These are phyloP conservation scores for Pythium dissotocum DNA, from an alignment of 352 stramenopile genomes.

Conservation along the genomic window DNA sequence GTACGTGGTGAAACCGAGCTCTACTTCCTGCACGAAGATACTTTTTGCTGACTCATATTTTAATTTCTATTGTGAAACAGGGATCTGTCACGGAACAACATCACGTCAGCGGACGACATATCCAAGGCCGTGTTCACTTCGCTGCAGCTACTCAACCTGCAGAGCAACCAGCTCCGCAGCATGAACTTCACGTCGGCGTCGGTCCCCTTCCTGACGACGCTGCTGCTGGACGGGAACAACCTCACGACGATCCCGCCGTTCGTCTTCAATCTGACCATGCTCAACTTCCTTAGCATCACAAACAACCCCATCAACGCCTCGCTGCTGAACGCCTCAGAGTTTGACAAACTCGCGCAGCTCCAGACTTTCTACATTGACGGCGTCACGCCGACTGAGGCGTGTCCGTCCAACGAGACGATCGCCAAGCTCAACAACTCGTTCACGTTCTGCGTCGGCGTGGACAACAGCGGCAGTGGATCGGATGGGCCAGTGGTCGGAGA, in stretches of 20 bases:
- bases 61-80: slow-evolving; percentile 9
- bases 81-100: slow-evolving; percentile 24
- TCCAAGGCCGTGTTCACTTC: slow-evolving; percentile 16
- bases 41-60: background rate
- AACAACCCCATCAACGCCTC: slow-evolving; percentile 61
- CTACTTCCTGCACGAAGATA: background rate
- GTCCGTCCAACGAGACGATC: slow-evolving; percentile 46
- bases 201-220: slow-evolving; percentile 16
- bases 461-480: slow-evolving; percentile 18
- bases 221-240: slow-evolving; percentile 46
- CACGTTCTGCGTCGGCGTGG: slow-evolving; percentile 51
- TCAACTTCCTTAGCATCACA: slow-evolving; percentile 49
- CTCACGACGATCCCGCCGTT: slow-evolving; percentile 44
- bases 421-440: slow-evolving; percentile 53
- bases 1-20: slow-evolving; percentile 37
- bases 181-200: slow-evolving; percentile 21
- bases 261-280: slow-evolving; percentile 54
- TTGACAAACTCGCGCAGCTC: slow-evolving; percentile 59
- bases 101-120: slow-evolving; percentile 13
- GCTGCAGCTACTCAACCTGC: slow-evolving; percentile 18
- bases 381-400: slow-evolving; percentile 50
- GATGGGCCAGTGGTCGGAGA: background rate
- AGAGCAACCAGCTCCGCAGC: slow-evolving; percentile 21
- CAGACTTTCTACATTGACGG: slow-evolving; percentile 50
- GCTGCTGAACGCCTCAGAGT: slow-evolving; percentile 44